Base-by-base conservation (phyloP, 768 basidiomycete genomes). In the Lyophyllum decastes region DNA sequence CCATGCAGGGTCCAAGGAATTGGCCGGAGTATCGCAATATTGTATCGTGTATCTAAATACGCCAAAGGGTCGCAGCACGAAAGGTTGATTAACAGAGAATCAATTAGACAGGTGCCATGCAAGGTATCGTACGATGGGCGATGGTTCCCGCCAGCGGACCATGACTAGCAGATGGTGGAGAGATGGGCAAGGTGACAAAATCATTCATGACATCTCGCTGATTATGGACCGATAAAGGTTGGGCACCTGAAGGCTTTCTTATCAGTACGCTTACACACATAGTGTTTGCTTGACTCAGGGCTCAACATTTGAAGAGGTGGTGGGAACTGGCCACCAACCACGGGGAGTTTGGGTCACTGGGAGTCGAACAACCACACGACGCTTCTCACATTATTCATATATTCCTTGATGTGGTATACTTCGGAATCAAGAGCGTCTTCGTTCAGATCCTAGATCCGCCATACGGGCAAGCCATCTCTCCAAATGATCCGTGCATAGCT, bases 401-500 rank as follows among this genome's bases (percentile, higher is more conserved):
- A 17, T 47, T 33, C 50, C 40, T 60, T 34, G 40, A 55, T 41
- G 22, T 17, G 43, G 33, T 14, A 49, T 34, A 34, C 24, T 43
- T 50, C 25, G 49, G 26, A n/a, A 21, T 24, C 41, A 26, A 26
- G 17, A 27, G 7, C 17, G 40, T 49, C 41, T 54, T 41, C 48
- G 34, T 56, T 22, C 21, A 11, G 17, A 14, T 47, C 10, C 49
- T 25, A 60, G 59, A 55, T 55, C 35, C 33, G 19, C 50, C 38
- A 59, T 30, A 17, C n/a, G 14, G 22, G 35, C 30, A 17, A 38
- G 35, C 24, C n/a, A 54, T 25, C 2, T 41, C 2, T 19, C 3
- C 40, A 10, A 60, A 43, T 60, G 59, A 60, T 60, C 54, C 59
- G 55, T 48, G 17, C 22, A 61, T 46, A 27, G 33, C 14, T 35